Evolutionary conservation across 495 filamentous ascomycete species (phyloP).

Genomic region (Aspergillus wentii): DNA sequence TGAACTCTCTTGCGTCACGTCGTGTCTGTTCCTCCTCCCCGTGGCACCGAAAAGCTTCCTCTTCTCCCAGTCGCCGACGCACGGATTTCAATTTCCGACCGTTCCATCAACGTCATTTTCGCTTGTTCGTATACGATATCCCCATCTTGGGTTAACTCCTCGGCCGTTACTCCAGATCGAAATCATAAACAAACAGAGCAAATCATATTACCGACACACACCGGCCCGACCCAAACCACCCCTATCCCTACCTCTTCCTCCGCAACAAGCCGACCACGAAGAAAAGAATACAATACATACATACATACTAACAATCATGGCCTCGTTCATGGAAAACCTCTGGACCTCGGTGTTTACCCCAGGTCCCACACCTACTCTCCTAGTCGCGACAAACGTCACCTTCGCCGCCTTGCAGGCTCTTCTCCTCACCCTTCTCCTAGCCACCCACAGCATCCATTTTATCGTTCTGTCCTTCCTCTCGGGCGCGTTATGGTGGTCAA

Average conservation of each 20-base stretch:
- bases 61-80: no score
- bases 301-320: slow-evolving; percentile 49
- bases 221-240: background rate
- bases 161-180: no score
- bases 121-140: no score
- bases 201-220: no score
- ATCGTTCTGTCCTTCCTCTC: slow-evolving; percentile 70
- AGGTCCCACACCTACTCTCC: slow-evolving; percentile 78
- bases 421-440: slow-evolving; percentile 68
- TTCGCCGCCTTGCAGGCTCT: slow-evolving; percentile 82
- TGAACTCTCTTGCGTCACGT: no score
- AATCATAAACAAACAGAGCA: no score
- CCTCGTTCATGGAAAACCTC: slow-evolving; percentile 73
- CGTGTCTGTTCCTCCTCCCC: no score
- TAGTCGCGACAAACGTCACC: slow-evolving; percentile 84
- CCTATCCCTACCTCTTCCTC: background rate
- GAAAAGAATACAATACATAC: slow-evolving; percentile 1
- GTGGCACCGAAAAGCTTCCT: no score
- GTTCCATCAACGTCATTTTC: slow-evolving; percentile 13
- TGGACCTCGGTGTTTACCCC: slow-evolving; percentile 91
- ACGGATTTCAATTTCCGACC: slow-evolving; percentile 13
- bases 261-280: background rate
- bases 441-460: slow-evolving; percentile 87
- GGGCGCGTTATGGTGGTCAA: slow-evolving; percentile 80
- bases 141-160: no score